phyloP scores from a whole-genome alignment of 495 filamentous ascomycete species.

The Chaetomidium leptoderma region DNA sequence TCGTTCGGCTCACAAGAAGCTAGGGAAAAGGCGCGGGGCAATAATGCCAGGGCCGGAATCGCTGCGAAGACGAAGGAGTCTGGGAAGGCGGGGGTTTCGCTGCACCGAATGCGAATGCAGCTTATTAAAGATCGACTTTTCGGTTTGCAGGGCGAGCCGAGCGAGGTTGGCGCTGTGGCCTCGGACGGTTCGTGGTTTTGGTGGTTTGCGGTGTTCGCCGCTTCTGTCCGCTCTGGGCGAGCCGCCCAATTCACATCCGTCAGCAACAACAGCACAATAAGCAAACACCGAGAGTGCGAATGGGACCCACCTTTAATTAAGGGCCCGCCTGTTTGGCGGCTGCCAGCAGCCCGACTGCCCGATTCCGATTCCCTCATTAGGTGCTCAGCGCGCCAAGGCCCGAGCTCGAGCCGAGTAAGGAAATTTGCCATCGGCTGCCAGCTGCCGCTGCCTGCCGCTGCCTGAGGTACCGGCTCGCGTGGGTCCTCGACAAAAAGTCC shows the following conservation, averaged over 20 bases:
- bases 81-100: background rate
- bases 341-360: no score
- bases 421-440: background rate
- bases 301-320: background rate
- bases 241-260: background rate
- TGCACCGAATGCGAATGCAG: background rate
- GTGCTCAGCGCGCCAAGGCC: no score
- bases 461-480: background rate
- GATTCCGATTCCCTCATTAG: no score
- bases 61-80: background rate
- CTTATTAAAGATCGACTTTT: background rate
- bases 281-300: background rate
- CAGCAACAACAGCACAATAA: background rate
- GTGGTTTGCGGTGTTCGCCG: conserved; percentile 1
- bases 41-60: no score
- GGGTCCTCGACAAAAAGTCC: no score
- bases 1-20: no score
- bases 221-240: background rate
- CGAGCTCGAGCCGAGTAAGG: no score
- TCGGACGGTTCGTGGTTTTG: conserved; percentile 1
- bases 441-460: background rate
- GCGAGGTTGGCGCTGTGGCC: background rate
- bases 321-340: background rate
- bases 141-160: background rate
- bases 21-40: no score